Evolutionary conservation across 805 yeast genomes (phyloP).

Genomic region (Candida hungchunana): DNA sequence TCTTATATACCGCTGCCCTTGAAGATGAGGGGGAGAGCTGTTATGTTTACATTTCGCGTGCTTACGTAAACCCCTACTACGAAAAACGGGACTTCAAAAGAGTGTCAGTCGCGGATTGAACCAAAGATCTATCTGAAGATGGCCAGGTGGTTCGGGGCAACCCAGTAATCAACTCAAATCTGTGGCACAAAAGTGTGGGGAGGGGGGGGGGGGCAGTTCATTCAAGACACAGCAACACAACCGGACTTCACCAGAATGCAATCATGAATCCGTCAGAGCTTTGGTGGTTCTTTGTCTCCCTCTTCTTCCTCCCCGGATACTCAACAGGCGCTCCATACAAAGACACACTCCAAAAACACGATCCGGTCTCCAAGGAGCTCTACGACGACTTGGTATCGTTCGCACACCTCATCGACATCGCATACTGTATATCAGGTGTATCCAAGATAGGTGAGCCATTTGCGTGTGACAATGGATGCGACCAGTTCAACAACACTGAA

Average conservation of each 20-base stretch:
- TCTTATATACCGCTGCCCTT: no score
- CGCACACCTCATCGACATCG: slow-evolving; percentile 25
- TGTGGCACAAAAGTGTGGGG: no score
- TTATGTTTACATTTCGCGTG: slow-evolving; percentile 12
- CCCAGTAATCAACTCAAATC: no score
- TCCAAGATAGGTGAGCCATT: slow-evolving; percentile 21
- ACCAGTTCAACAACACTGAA: slow-evolving; percentile 20
- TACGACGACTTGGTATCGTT: slow-evolving; percentile 12
- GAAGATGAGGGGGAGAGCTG: not conserved
- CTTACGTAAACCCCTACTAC: slow-evolving; percentile 11
- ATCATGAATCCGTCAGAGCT: no score
- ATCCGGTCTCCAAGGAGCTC: slow-evolving; percentile 10
- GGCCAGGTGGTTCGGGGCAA: slow-evolving; percentile 3
- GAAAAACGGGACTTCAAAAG: not conserved
- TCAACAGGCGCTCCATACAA: not conserved
- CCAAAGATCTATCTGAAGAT: not conserved
- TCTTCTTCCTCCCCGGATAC: not conserved
- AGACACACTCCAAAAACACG: not conserved
- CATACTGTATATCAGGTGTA: slow-evolving; percentile 26
- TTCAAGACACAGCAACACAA: no score
- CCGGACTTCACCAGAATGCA: no score
- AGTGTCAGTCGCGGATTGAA: slow-evolving; percentile 1
- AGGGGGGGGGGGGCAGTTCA: no score
- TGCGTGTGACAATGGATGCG: slow-evolving; percentile 23
- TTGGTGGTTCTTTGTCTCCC: not conserved